Evolutionary conservation across 2,329 filamentous ascomycete species (phyloP), one percentile per base, ranked within the genome.

Genomic region (Fusarium setosum): DNA sequence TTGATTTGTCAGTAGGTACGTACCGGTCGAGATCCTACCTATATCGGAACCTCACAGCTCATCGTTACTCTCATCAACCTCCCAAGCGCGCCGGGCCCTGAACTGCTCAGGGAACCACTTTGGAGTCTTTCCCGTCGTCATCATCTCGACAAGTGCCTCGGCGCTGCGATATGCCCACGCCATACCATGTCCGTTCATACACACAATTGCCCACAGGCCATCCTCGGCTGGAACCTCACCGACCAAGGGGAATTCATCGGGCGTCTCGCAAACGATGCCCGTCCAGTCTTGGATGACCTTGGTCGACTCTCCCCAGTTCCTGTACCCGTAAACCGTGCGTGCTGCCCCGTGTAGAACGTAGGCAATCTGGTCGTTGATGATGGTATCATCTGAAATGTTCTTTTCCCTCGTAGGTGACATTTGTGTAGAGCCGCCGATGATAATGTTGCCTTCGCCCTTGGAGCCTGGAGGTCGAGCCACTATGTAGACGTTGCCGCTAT

Each of bases 81-180:
- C 55, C 61, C 61, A 64, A 20, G 61, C 61, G 6, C 61, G 55
- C 8, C 47, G 55, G 5, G 61, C 61, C n/a, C 23, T 64, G 0
- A 64, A 64, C 3, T 64, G 61, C 7, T 60, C 38, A 15, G 61
- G 61, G 13, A 64, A 64, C 61, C 61, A 64, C 4, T 64, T 64
- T 0, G 61, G 61, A 0, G 61, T 56, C 38, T 64, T 60, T 4
- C 49, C 60, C 24, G 50, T 63, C 1, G 55, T 64, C 61, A 64
- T 64, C 60, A 64, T 64, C 4, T 59, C 60, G 17, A 64, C 61
- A 6, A 64, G 44, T 4, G 61, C 61, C 48, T 64, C 61, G 3
- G 61, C 61, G 15, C 61, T 64, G 0, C 60, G 56, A 48, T 64
- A 64, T 4, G 60, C 55, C 61, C 61, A 64, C 1, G 61, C 61